These are phyloP conservation scores for Coelastrella sp. DNA, from an alignment of 139 green algal genomes.

Conservation along the genomic window DNA sequence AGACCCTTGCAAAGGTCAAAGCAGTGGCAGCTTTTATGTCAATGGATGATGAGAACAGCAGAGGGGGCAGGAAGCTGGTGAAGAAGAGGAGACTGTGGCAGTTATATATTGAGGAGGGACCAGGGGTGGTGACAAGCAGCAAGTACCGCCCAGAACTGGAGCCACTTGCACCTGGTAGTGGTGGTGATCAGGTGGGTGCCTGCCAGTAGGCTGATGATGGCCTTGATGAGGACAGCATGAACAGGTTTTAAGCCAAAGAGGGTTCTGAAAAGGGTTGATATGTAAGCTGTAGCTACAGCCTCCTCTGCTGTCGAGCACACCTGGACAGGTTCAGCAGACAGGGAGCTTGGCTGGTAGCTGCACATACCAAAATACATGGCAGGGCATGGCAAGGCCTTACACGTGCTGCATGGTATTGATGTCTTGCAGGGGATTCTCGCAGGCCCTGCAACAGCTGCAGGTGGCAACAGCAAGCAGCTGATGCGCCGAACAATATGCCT, in stretches of 20 bases:
- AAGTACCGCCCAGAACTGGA: slow-evolving; percentile 14
- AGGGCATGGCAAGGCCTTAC: not conserved
- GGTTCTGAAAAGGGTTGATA: no score
- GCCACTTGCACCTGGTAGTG: not conserved
- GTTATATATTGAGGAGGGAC: slow-evolving; percentile 4
- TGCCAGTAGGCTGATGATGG: no score
- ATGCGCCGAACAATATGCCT: slow-evolving; percentile 9
- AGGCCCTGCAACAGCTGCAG: not conserved
- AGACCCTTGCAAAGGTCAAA: slow-evolving; percentile 9
- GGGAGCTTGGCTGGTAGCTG: not conserved
- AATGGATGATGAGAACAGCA: not conserved
- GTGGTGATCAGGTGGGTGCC: no score
- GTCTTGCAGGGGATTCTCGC: not conserved
- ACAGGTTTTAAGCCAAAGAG: no score
- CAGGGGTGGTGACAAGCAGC: slow-evolving; percentile 28
- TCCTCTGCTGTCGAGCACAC: no score
- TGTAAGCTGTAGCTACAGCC: no score
- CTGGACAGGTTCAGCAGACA: not conserved
- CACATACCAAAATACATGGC: no score
- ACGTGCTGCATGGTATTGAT: not conserved
- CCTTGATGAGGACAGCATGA: no score
- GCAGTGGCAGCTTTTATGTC: not conserved
- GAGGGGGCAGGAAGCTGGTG: not conserved
- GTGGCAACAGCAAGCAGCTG: not conserved
- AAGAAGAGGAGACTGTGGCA: not conserved